Percentiles rank a stretch among this genome's conserved stretches.
Conservation (phyloP, 441 rosid species). For the Brassica hybrid region DNA sequence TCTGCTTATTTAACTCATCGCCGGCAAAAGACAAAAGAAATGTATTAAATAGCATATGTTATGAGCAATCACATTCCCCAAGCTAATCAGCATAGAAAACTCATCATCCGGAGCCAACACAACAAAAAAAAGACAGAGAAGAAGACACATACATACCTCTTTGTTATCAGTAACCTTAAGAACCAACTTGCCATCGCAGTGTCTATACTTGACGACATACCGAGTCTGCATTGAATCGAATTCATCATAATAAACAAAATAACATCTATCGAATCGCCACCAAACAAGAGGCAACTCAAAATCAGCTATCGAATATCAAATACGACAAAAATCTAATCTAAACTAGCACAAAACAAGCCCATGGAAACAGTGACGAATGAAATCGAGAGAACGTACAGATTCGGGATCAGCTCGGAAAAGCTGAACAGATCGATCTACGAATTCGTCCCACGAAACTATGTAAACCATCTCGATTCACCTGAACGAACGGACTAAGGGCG, state of each 20-base stretch:
- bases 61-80: background rate
- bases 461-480: conserved; percentile 63
- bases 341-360: background rate
- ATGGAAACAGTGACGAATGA: conserved; percentile 2
- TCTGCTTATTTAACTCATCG: background rate
- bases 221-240: conserved; percentile 61
- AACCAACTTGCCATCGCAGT: conserved; percentile 91
- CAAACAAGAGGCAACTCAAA: background rate
- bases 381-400: conserved; percentile 58
- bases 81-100: background rate
- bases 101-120: too few relatives aligned
- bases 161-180: conserved; percentile 97
- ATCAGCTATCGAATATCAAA: background rate
- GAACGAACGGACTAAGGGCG: background rate
- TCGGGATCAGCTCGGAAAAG: conserved; percentile 88
- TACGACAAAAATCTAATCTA: background rate
- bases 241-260: conserved; percentile 7
- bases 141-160: conserved; percentile 56
- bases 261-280: background rate
- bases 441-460: conserved; percentile 88
- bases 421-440: conserved; percentile 82
- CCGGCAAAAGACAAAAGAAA: background rate
- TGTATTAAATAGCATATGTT: background rate
- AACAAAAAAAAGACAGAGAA: background rate
- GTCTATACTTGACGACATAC: conserved; percentile 88